phyloP scores from a whole-genome alignment of 1,284 basidiomycete species.

The Moesziomyces antarcticus region DNA sequence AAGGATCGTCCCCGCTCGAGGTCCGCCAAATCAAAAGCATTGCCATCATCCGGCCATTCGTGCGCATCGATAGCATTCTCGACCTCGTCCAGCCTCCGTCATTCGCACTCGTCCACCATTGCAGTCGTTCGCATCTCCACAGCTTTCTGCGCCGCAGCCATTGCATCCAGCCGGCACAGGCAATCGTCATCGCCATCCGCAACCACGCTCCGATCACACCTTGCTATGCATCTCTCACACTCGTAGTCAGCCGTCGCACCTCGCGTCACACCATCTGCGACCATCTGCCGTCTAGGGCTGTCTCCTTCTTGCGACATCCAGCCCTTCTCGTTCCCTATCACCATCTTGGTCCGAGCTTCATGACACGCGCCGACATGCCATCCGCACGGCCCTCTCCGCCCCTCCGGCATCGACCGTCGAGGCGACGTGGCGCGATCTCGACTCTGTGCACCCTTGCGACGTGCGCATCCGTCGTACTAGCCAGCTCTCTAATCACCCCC shows the following conservation, averaged over 20 bases:
- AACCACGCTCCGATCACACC: too few relatives aligned
- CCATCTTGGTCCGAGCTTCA: not conserved
- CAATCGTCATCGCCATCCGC: not conserved
- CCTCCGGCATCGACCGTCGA: too few relatives aligned
- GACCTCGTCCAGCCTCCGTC: too few relatives aligned
- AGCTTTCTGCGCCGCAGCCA: not conserved
- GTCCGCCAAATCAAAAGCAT: slow-evolving; percentile 4
- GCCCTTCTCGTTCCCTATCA: too few relatives aligned
- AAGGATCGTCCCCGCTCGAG: too few relatives aligned
- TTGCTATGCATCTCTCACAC: slow-evolving; percentile 25
- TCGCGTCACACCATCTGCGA: slow-evolving; percentile 8
- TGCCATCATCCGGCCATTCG: not conserved
- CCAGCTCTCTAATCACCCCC: slow-evolving; percentile 7
- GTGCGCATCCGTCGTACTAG: not conserved
- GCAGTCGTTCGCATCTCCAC: not conserved
- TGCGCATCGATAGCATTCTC: too few relatives aligned
- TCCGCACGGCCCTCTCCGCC: too few relatives aligned
- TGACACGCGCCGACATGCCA: not conserved
- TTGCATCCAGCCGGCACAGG: too few relatives aligned
- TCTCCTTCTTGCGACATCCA: not conserved
- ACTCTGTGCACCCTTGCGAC: not conserved
- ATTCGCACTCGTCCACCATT: too few relatives aligned
- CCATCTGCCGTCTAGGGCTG: not conserved
- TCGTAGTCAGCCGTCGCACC: slow-evolving; percentile 22
- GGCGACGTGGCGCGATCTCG: not conserved